Conservation (phyloP, 2,329 filamentous ascomycete genomes). For the Aspergillus tanneri region DNA sequence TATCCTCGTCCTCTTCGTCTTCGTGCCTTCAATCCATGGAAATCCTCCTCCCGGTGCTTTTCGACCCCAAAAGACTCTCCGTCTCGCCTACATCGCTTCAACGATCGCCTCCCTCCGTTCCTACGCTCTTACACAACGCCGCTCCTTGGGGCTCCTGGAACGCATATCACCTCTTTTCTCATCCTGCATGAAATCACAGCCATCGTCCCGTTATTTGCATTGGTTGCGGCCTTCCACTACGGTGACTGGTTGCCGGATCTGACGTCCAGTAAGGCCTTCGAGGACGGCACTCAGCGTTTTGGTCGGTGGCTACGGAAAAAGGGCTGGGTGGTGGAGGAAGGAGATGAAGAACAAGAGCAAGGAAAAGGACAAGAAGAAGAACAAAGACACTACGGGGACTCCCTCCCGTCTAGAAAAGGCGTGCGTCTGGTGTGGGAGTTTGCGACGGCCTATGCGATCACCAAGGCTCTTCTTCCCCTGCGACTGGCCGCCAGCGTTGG, state of each 20-base stretch:
- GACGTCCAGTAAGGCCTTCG: slow-evolving; percentile 36
- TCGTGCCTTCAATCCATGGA: slow-evolving; percentile 11
- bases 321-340: slow-evolving; percentile 66
- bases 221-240: slow-evolving; percentile 79
- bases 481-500: slow-evolving; percentile 77
- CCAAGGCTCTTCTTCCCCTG: slow-evolving; percentile 77
- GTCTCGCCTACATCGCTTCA: slow-evolving; percentile 37
- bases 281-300: slow-evolving; percentile 69
- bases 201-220: slow-evolving; percentile 70
- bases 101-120: slow-evolving; percentile 60
- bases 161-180: slow-evolving; percentile 82
- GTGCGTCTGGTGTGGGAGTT: slow-evolving; percentile 63
- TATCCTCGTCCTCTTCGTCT: slow-evolving; percentile 17
- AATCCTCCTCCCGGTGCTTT: slow-evolving; percentile 17
- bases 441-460: slow-evolving; percentile 86
- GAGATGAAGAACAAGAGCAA: slow-evolving; percentile 38
- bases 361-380: not conserved
- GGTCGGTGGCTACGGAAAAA: slow-evolving; percentile 74
- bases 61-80: slow-evolving; percentile 25
- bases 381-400: slow-evolving; percentile 12
- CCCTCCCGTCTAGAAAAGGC: slow-evolving; percentile 39
- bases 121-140: slow-evolving; percentile 68
- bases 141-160: slow-evolving; percentile 73
- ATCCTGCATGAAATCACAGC: slow-evolving; percentile 91
- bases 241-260: slow-evolving; percentile 67